A percentile compares a stretch with the other conserved stretches of the same genome.
These are phyloP conservation scores for Fraxinus platypoda DNA, from an alignment of 305 asterid genomes.

Conservation along the genomic window DNA sequence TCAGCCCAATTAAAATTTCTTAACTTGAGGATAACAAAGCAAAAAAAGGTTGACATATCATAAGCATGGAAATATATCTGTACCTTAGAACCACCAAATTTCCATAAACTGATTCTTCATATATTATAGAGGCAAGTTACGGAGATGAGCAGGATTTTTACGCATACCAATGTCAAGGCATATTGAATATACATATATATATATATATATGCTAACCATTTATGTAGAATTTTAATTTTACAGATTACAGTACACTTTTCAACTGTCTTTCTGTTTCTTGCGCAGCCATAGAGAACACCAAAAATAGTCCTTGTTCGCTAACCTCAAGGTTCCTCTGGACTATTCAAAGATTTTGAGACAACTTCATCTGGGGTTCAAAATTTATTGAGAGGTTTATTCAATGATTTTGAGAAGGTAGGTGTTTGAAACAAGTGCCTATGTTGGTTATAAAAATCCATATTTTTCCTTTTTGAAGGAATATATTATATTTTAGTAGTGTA, in stretches of 20 bases:
- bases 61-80: background rate
- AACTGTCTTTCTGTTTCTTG: background rate
- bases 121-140: background rate
- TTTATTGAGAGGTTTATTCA: background rate
- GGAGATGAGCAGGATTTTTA: background rate
- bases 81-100: background rate
- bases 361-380: background rate
- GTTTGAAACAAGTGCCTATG: background rate
- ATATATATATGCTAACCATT: background rate
- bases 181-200: too few species aligned
- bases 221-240: background rate
- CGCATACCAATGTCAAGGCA: background rate
- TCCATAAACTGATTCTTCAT: background rate
- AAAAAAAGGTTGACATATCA: background rate
- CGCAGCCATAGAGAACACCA: background rate
- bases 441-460: background rate
- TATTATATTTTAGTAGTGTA: background rate
- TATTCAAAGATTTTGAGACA: background rate
- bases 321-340: background rate
- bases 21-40: background rate
- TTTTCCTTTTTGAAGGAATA: background rate
- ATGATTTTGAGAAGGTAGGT: background rate
- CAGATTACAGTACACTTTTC: background rate
- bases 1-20: background rate
- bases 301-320: background rate